Evolutionary conservation across 441 rosid species (phyloP).

Genomic region (Cnidoscolus chayamansa): DNA sequence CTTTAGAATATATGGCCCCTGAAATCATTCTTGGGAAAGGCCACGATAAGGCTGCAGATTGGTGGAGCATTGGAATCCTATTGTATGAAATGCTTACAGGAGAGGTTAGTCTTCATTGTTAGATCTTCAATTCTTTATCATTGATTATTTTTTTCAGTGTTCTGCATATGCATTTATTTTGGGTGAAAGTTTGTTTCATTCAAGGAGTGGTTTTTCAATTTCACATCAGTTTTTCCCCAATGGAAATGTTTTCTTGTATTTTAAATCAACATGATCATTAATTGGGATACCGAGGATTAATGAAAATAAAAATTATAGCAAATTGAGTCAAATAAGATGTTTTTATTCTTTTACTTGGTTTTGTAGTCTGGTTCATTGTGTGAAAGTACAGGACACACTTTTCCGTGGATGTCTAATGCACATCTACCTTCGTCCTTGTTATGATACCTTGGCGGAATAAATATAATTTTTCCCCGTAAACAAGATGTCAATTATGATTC

Average conservation of each 20-base stretch:
- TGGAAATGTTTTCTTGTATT: not conserved
- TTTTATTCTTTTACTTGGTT: no score
- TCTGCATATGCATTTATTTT: not conserved
- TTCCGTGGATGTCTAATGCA: no score
- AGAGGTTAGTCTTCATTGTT: slow-evolving; percentile 38
- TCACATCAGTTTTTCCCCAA: not conserved
- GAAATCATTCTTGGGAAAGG: slow-evolving; percentile 87
- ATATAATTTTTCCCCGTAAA: no score
- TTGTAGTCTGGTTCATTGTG: no score
- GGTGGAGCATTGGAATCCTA: slow-evolving; percentile 97
- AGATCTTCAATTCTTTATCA: slow-evolving; percentile 4
- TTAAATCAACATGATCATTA: no score
- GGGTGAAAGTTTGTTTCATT: not conserved
- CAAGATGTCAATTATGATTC: no score
- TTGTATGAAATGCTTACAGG: slow-evolving; percentile 93
- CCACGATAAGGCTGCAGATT: slow-evolving; percentile 91
- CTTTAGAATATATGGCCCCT: slow-evolving; percentile 91
- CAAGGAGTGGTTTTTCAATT: not conserved
- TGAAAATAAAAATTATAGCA: no score
- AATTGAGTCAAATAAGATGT: no score
- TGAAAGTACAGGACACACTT: no score
- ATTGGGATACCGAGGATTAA: no score
- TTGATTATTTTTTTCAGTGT: not conserved
- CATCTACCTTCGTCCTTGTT: no score
- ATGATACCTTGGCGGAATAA: no score